Evolutionary conservation across 108 stramenopile genomes (phyloP), one percentile per base, ranked within the genome.

Genomic region (Nitzschia putrida): DNA sequence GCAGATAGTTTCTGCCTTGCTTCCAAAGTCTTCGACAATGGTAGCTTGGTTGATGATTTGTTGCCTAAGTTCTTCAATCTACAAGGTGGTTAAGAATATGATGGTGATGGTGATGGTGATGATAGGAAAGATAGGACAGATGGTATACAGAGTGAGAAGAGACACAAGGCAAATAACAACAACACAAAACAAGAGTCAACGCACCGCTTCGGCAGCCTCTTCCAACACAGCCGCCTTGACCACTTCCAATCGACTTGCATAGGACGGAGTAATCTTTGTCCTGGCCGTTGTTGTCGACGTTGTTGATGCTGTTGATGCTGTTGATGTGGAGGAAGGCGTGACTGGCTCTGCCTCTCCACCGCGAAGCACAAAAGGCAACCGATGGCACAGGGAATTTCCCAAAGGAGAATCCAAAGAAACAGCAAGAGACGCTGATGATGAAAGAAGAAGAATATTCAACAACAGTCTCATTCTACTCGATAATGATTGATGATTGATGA

Each of bases 1-100:
- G 73, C 92, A 95, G 57, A 98, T 96, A 22, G 82, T 80, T 57
- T 96, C 94, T 39, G 95, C 93, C 64, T 88, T 83, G 51, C 72
- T 25, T 18, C 97, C 97, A 72, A 97, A 91, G 45, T 81, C 83
- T 10, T 80, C 52, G 16, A 95, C 82, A 51, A 83, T 53, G 45
- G 84, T 68, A 7, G 86, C 80, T 57, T 89, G 86, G 50, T 93
- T 95, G 24, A 98, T 84, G 26, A 88, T 86, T 57, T 69, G 68
- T 47, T 74, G 76, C 38, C 88, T 76, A 18, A 89, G 76, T 67
- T 90, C 82, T 73, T 93, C 88, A 57, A 89, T 89, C 86, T 89
- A 72, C 9, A 45, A 24, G 20, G 38, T n/a, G n/a, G n/a, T 53
- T 9, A 34, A 8, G 18, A 18, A 53, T 53, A 37, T 34, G 26